Percentiles rank a stretch among this genome's conserved stretches.
Evolutionary conservation across 176 grass and related monocot genomes (phyloP).

Genomic region (Carex kokanica): DNA sequence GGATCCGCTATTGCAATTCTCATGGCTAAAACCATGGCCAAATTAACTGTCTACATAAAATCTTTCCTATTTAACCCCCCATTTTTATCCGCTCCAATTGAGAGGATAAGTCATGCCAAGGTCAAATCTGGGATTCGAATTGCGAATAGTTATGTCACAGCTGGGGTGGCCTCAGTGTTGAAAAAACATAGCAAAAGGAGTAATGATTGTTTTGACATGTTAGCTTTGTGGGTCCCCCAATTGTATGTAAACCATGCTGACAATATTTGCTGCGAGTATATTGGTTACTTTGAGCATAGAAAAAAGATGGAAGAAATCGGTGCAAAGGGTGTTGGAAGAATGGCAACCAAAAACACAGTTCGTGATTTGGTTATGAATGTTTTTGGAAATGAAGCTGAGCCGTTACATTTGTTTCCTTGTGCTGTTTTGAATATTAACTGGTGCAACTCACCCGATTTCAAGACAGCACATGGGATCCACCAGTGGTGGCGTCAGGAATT

Average conservation of each 20-base stretch:
- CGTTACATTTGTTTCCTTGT: conserved; percentile 68
- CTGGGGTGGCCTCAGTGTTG: conserved; percentile 36
- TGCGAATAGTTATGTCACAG: conserved; percentile 51
- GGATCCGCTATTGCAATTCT: too few species aligned
- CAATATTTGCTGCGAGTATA: conserved; percentile 52
- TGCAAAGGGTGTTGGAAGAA: conserved; percentile 46
- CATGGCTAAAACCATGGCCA: too few species aligned
- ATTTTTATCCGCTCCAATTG: too few species aligned
- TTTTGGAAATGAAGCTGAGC: conserved; percentile 37
- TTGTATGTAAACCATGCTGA: conserved; percentile 72
- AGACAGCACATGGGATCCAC: conserved; percentile 68
- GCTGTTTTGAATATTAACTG: conserved; percentile 57
- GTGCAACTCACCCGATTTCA: conserved; percentile 45
- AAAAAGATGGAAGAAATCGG: conserved; percentile 70
- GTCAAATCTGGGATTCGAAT: conserved; percentile 53
- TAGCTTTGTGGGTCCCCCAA: conserved; percentile 53
- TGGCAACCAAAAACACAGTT: conserved; percentile 67
- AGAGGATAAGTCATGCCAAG: conserved; percentile 45
- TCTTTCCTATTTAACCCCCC: too few species aligned
- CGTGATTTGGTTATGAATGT: conserved; percentile 57
- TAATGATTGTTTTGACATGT: conserved; percentile 37
- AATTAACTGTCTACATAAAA: too few species aligned
- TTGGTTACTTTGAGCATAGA: conserved; percentile 72
- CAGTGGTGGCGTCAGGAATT: conserved; percentile 68
- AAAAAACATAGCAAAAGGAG: conserved; percentile 2